Percentiles rank a stretch among this genome's conserved stretches.
These are phyloP conservation scores for Aspergillus tanneri DNA, from an alignment of 2,329 filamentous ascomycete species.

Conservation along the genomic window DNA sequence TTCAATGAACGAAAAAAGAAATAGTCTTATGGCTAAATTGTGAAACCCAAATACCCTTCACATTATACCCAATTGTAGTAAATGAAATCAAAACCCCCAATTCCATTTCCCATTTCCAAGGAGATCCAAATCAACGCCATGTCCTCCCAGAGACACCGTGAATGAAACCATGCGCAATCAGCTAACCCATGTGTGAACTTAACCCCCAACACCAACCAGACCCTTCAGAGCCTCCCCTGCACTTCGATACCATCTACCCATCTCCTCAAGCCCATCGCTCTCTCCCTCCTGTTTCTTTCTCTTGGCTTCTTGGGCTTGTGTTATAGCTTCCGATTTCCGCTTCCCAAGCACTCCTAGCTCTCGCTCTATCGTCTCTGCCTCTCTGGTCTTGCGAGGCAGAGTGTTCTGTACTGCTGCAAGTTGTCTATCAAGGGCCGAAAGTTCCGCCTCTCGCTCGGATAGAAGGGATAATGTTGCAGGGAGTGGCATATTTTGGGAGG, in stretches of 20 bases:
- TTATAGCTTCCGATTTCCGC: conserved; percentile 45
- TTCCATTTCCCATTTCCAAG: conserved; percentile 12
- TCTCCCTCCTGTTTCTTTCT: conserved; percentile 46
- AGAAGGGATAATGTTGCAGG: conserved; percentile 43
- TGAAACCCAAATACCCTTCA: conserved; percentile 24
- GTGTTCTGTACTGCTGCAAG: conserved; percentile 45
- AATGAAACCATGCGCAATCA: conserved; percentile 21
- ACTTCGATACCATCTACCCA: conserved; percentile 48
- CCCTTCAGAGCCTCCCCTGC: conserved; percentile 43
- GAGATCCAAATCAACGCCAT: no score
- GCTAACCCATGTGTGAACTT: conserved; percentile 1
- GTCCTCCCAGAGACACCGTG: conserved; percentile 18
- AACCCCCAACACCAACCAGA: conserved; percentile 36
- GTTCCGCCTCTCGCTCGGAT: conserved; percentile 41
- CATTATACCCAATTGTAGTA: no score
- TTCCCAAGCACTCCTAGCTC: conserved; percentile 45
- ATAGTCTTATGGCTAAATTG: conserved; percentile 39
- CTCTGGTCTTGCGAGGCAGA: conserved; percentile 44
- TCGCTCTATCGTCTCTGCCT: conserved; percentile 47
- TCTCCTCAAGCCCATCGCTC: conserved; percentile 47
- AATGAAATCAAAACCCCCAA: no score
- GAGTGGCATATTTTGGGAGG: conserved; percentile 41
- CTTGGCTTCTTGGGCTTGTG: conserved; percentile 48
- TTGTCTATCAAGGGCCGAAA: conserved; percentile 43
- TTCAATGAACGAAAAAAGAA: conserved; percentile 36